Percentiles rank a stretch among this genome's conserved stretches.
Conservation (phyloP, 352 stramenopile species). For the Pythium coloratum region DNA sequence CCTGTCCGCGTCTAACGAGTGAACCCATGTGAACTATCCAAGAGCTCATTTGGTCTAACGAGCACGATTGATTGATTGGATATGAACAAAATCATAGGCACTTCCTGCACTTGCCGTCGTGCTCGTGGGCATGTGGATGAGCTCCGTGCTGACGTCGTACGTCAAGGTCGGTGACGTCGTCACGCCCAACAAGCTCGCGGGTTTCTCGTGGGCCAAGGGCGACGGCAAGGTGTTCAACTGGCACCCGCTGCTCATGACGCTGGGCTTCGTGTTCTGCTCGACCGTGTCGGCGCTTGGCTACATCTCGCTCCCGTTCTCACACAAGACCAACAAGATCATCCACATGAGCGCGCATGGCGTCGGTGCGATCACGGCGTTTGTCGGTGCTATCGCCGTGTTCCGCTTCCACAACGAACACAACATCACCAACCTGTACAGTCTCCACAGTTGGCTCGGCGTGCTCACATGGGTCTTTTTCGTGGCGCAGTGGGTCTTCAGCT, state of each 20-base stretch:
- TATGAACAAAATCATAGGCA: conserved; percentile 26
- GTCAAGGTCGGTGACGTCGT: conserved; percentile 43
- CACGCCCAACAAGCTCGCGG: conserved; percentile 42
- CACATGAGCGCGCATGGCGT: conserved; percentile 71
- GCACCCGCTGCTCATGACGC: conserved; percentile 85
- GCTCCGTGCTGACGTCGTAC: conserved; percentile 60
- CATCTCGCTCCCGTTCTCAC: conserved; percentile 63
- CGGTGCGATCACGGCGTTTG: conserved; percentile 54
- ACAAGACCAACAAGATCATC: conserved; percentile 75
- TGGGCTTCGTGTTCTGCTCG: conserved; percentile 82
- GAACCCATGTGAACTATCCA: conserved; percentile 20
- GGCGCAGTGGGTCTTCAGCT: conserved; percentile 59
- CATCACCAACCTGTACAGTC: conserved; percentile 86
- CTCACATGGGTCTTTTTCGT: conserved; percentile 47
- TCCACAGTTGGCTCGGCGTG: conserved; percentile 88
- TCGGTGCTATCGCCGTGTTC: conserved; percentile 75
- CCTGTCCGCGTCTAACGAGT: conserved; percentile 4
- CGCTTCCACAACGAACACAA: conserved; percentile 85
- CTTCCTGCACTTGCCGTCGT: conserved; percentile 59
- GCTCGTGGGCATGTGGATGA: conserved; percentile 79
- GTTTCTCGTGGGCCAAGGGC: conserved; percentile 66
- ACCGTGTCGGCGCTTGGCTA: conserved; percentile 66
- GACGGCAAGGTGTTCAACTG: conserved; percentile 84
- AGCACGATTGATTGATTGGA: background rate
- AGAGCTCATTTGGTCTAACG: conserved; percentile 22